phyloP scores from a whole-genome alignment of 2,329 filamentous ascomycete species.

The Chrysoporthe deuterocubensis region DNA sequence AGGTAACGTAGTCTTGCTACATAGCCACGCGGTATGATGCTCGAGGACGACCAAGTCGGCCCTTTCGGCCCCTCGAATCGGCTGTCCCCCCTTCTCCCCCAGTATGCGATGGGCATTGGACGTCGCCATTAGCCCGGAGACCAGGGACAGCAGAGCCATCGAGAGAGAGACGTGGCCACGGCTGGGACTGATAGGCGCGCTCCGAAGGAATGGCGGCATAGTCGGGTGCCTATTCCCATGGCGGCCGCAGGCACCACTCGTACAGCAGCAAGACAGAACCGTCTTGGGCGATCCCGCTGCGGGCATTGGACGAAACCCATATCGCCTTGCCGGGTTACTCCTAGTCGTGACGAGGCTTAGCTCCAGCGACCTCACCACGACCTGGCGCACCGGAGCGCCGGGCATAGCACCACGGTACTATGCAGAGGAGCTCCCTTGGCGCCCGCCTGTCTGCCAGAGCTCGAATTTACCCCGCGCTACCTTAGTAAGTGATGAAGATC shows the following conservation, averaged over 20 bases:
- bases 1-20: background rate
- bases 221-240: background rate
- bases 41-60: background rate
- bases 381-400: constrained; percentile 7
- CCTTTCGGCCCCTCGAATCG: background rate
- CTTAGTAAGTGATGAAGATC: background rate
- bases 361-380: background rate
- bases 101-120: too few species aligned
- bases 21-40: too few species aligned
- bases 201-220: constrained; percentile 4
- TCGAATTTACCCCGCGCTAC: constrained; percentile 5
- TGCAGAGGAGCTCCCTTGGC: background rate
- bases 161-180: background rate
- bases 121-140: background rate
- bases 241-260: constrained; percentile 1
- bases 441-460: background rate
- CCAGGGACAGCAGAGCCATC: background rate
- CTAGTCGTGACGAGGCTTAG: constrained; percentile 6
- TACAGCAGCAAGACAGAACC: constrained; percentile 1
- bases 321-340: background rate
- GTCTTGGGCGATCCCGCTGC: background rate
- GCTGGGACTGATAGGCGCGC: background rate
- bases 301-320: background rate
- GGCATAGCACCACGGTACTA: background rate
- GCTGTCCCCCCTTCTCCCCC: background rate